Base-by-base conservation (phyloP, 441 rosid species). In the Gossypium aridum region DNA sequence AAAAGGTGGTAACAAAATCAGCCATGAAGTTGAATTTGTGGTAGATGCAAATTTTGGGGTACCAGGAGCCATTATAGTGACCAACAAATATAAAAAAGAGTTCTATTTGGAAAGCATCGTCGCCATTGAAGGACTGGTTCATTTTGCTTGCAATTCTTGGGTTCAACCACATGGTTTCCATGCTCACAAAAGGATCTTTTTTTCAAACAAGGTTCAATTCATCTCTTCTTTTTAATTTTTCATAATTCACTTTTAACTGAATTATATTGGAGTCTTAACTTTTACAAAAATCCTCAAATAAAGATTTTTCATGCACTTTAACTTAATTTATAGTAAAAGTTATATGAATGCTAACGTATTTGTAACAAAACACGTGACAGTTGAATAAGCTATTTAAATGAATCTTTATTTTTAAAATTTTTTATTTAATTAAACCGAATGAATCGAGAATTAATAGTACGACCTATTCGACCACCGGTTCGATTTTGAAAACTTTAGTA, bases 131-230 rank as follows among this genome's bases (percentile, higher is more conserved):
- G 64, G 64, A 37, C 4, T 37, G 23, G 64, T 57, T 10, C 28
- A 71, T 57, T 34, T 71, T 20, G 28, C 16, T 4, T 71, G 65
- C 55, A 37, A 71, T 51, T 71, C 74, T 39, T 72, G 75, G 75
- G 23, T 72, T 47, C 68, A 72, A 60, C 67, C 68, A 13, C 4
- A 71, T 5, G 43, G 3, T 13, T n/a, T 59, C 19, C 56, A 47
- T 1, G 3, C 59, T 2, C 43, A 72, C 16, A 45, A 72, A 61
- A 45, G 68, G 56, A 25, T 60, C 26, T 72, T 72, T 25, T 60
- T 72, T 8, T 43, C 75, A 20, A 60, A 25, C 22, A 72, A 72
- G 75, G 68, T 73, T 55, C 2, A 55, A 55, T 1, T 51, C 8
- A 4, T 51, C 2, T 4, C 56, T 51, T 51, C 2, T 5, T 5